Percentiles rank a stretch among this genome's conserved stretches.
These are phyloP conservation scores for Agmasoma carcini DNA, from an alignment of 371 early-diverging fungal species.

Conservation along the genomic window DNA sequence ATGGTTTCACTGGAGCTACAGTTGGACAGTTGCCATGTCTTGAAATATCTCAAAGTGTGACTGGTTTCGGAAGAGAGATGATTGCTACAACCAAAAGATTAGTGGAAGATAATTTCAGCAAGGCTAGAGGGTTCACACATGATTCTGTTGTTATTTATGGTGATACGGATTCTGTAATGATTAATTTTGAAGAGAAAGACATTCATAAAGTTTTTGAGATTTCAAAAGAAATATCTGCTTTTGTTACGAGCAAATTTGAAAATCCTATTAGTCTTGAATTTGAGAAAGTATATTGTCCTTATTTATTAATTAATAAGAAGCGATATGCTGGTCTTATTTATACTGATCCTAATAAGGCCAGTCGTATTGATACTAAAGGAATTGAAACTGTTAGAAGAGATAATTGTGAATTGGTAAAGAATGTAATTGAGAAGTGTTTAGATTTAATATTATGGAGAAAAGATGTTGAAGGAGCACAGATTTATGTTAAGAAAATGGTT, in stretches of 20 bases:
- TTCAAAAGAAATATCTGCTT: slow-evolving; percentile 56
- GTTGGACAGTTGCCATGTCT: slow-evolving; percentile 88
- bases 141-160: slow-evolving; percentile 91
- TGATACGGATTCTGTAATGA: slow-evolving; percentile 99
- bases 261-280: slow-evolving; percentile 93
- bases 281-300: slow-evolving; percentile 95
- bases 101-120: slow-evolving; percentile 68
- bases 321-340: slow-evolving; percentile 80
- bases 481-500: slow-evolving; percentile 72
- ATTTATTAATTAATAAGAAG: slow-evolving; percentile 93
- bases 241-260: slow-evolving; percentile 69
- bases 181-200: slow-evolving; percentile 70
- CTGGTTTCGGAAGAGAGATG: slow-evolving; percentile 92
- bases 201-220: slow-evolving; percentile 36
- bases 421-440: slow-evolving; percentile 78
- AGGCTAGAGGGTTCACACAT: slow-evolving; percentile 67
- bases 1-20: slow-evolving; percentile 96
- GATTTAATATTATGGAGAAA: slow-evolving; percentile 74
- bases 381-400: slow-evolving; percentile 98
- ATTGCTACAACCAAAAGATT: slow-evolving; percentile 73
- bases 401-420: slow-evolving; percentile 79
- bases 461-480: slow-evolving; percentile 71
- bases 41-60: slow-evolving; percentile 90
- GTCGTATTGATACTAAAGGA: slow-evolving; percentile 93
- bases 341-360: slow-evolving; percentile 67